Base-by-base conservation (phyloP, 2,329 filamentous ascomycete genomes). In the Colletotrichum coccodes region DNA sequence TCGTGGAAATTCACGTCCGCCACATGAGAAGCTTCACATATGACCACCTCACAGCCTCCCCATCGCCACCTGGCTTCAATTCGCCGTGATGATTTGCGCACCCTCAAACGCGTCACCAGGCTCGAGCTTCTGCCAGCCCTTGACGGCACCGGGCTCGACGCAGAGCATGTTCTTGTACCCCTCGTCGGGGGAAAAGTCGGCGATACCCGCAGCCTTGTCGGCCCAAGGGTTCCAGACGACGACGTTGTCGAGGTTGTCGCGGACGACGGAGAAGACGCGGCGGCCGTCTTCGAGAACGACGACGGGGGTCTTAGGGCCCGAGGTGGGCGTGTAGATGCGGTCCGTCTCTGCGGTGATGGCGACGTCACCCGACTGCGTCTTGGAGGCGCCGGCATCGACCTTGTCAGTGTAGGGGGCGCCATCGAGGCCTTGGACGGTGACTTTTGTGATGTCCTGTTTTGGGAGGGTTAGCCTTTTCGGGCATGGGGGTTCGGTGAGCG, bases 191-290 rank as follows among this genome's bases (percentile, higher is more conserved):
- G 87, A 88, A 78, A 98, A 98, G 80, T 99, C 96, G 60, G 85
- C 90, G 83, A 97, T 97, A 6, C 87, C 87, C 74, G 90, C 89
- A 1, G 93, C 90, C 84, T 97, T 97, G 71, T 95, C 93, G 46
- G 87, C 86, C 94, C 95, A 98, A 2, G 96, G 96, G 81, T 99
- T 99, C 96, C 96, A 99, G 34, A 98, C 92, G 1, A 98, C 95
- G 18, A 96, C 91, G 73, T 98, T 94, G 71, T 89, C 88, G 73
- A 99, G 86, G 73, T 94, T 95, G 80, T 98, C 94, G 70, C 96
- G 90, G 46, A 92, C 89, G 63, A 98, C 86, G 68, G 90, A 90
- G 83, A 92, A 94, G 58, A 87, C 83, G 16, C 90, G 85, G 75
- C 87, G 87, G 69, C 89, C 91, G 57, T 81, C 86, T 75, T 93